These are phyloP conservation scores for Sugiyamaella mastotermitis DNA, from an alignment of 805 yeast species.

Conservation along the genomic window DNA sequence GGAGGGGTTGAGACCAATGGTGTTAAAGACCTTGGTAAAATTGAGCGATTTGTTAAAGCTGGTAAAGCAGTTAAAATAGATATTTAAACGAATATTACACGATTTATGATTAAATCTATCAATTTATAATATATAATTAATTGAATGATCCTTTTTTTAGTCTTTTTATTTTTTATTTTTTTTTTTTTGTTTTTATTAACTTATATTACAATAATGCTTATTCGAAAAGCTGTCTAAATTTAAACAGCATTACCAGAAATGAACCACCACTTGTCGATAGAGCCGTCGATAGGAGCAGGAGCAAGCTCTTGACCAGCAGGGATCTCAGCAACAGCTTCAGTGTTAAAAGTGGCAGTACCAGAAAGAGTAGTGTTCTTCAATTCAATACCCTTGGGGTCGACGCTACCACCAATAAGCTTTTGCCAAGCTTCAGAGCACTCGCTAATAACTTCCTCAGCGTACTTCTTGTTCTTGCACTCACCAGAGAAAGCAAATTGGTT, in stretches of 20 bases:
- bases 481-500: slow-evolving; percentile 97
- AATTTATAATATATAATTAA: not conserved
- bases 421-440: slow-evolving; percentile 87
- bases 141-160: not conserved
- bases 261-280: slow-evolving; percentile 98
- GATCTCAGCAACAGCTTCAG: slow-evolving; percentile 30
- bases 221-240: too few relatives aligned
- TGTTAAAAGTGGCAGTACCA: slow-evolving; percentile 48
- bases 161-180: not conserved
- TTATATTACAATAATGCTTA: too few relatives aligned
- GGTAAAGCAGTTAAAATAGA: slow-evolving; percentile 32
- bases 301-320: slow-evolving; percentile 69
- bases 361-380: slow-evolving; percentile 71
- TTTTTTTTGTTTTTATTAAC: not conserved
- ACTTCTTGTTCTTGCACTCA: slow-evolving; percentile 78
- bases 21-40: slow-evolving; percentile 60
- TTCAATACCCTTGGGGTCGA: slow-evolving; percentile 58
- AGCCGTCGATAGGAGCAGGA: slow-evolving; percentile 93
- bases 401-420: slow-evolving; percentile 59
- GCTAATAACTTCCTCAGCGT: slow-evolving; percentile 76
- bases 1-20: slow-evolving; percentile 90
- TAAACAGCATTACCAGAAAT: slow-evolving; percentile 47
- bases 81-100: not conserved
- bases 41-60: slow-evolving; percentile 48
- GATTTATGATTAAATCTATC: slow-evolving; percentile 1